Percentiles rank a stretch among this genome's conserved stretches.
Evolutionary conservation across 306 rosid species (phyloP).

Genomic region (Lupinus albus): DNA sequence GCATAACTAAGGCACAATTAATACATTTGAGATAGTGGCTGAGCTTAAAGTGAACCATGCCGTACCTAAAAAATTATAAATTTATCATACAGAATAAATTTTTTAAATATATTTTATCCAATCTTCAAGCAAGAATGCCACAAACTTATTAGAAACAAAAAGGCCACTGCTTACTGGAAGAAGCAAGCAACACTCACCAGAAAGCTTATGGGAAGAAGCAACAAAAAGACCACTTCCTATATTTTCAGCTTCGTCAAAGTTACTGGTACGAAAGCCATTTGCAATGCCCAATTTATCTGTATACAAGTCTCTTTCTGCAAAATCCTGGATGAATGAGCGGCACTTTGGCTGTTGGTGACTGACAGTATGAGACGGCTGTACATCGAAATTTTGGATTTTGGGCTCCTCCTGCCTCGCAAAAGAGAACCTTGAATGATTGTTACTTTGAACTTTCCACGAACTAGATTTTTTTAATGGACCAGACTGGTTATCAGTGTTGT

Average conservation of each 20-base stretch:
- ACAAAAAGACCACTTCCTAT: slow-evolving; percentile 46
- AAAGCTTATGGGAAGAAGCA: slow-evolving; percentile 60
- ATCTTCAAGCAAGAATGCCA: slow-evolving; percentile 21
- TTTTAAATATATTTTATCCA: slow-evolving; percentile 2
- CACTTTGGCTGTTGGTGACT: slow-evolving; percentile 57
- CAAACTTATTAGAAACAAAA: no score
- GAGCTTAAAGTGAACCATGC: not conserved
- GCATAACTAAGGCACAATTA: not conserved
- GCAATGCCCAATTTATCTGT: slow-evolving; percentile 60
- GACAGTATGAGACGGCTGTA: slow-evolving; percentile 60
- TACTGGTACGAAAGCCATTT: slow-evolving; percentile 59
- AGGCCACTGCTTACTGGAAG: no score
- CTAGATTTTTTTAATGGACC: slow-evolving; percentile 56
- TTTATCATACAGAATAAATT: not conserved
- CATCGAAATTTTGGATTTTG: slow-evolving; percentile 55
- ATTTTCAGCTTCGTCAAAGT: slow-evolving; percentile 68
- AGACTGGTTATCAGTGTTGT: slow-evolving; percentile 55
- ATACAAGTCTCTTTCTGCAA: slow-evolving; percentile 61
- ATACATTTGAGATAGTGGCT: no score
- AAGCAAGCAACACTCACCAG: slow-evolving; percentile 59
- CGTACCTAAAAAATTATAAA: not conserved
- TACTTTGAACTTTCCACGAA: slow-evolving; percentile 79
- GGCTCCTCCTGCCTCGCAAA: slow-evolving; percentile 92
- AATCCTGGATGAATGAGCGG: slow-evolving; percentile 54
- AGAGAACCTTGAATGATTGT: slow-evolving; percentile 89